phyloP scores from a whole-genome alignment of 2,329 filamentous ascomycete species.

The Colletotrichum sp. region DNA sequence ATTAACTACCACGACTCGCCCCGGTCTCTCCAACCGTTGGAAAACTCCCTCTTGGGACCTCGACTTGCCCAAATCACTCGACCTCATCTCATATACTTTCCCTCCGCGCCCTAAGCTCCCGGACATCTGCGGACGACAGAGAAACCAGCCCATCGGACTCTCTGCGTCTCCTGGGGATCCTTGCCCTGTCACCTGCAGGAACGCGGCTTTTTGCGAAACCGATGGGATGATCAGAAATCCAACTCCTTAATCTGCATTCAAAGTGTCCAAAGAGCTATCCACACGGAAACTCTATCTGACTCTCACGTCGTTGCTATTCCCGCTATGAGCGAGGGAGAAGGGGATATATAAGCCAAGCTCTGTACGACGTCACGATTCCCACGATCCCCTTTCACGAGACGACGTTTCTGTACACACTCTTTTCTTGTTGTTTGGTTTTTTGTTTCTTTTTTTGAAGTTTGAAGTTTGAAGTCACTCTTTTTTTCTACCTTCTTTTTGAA shows the following conservation, averaged over 20 bases:
- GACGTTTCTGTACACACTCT: constrained; percentile 10
- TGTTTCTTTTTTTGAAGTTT: background rate
- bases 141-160: background rate
- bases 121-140: background rate
- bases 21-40: background rate
- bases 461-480: background rate
- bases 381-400: background rate
- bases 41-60: background rate
- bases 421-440: background rate
- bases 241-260: background rate
- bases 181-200: background rate
- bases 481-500: background rate
- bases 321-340: background rate
- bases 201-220: background rate
- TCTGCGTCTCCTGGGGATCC: background rate
- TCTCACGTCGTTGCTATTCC: background rate
- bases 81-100: constrained; percentile 6
- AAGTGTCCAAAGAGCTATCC: background rate
- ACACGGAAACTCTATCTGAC: background rate
- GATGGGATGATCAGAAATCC: background rate
- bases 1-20: background rate
- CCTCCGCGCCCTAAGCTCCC: background rate
- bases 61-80: background rate
- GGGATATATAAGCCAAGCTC: background rate
- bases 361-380: background rate